These are phyloP conservation scores for Linum usitatissimum DNA, from an alignment of 345 rosid species.

Conservation along the genomic window DNA sequence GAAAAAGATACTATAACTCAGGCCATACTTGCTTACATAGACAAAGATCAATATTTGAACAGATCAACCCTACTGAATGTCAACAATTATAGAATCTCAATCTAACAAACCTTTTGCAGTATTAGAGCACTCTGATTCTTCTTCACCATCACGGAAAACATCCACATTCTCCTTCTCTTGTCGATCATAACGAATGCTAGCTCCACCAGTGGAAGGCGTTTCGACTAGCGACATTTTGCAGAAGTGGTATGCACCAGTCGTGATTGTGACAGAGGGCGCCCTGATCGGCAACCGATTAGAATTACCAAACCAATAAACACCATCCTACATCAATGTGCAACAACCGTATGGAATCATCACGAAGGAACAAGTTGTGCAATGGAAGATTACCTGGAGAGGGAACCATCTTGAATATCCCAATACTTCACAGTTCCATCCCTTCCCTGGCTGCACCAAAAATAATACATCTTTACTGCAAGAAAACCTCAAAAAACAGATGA, in stretches of 20 bases:
- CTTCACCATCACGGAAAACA: conserved; percentile 18
- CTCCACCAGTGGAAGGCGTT: conserved; percentile 30
- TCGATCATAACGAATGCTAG: conserved; percentile 12
- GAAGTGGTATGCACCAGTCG: conserved; percentile 67
- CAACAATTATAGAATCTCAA: background rate
- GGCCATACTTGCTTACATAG: background rate
- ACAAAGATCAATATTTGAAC: background rate
- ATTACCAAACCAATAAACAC: too few relatives aligned
- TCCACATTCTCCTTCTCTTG: conserved; percentile 23
- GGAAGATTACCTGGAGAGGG: conserved; percentile 54
- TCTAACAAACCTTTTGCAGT: conserved; percentile 29
- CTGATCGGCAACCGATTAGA: conserved; percentile 16
- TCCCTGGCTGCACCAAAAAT: conserved; percentile 54
- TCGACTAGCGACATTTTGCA: conserved; percentile 87
- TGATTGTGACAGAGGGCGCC: conserved; percentile 43
- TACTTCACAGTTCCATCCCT: conserved; percentile 90
- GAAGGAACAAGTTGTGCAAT: too few relatives aligned
- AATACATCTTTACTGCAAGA: background rate
- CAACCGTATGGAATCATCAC: too few relatives aligned
- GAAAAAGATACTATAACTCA: background rate
- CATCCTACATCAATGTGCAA: too few relatives aligned
- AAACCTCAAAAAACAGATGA: background rate
- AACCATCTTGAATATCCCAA: conserved; percentile 82
- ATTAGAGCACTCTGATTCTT: conserved; percentile 21
- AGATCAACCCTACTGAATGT: background rate